Base-by-base conservation (phyloP, 805 yeast genomes). In the Nakazawaea ishiwadae region DNA sequence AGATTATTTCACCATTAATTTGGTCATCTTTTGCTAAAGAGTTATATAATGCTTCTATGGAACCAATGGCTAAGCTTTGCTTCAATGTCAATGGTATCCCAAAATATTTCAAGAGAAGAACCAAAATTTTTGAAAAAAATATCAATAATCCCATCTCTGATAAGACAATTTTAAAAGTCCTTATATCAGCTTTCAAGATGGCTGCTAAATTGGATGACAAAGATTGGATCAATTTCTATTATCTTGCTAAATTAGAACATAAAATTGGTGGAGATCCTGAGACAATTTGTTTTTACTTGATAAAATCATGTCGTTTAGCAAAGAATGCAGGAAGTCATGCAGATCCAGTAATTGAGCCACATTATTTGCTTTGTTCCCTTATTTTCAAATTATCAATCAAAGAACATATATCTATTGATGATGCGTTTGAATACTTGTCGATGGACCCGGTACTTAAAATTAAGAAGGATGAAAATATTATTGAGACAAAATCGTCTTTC, bases 311-410 rank as follows among this genome's bases (percentile, higher is more conserved):
- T 44, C 33, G 44, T 0, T 40, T 69, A 4, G 76, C 81, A 0
- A 48, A 52, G 7, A 57, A 52, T 6, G 53, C 63, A 2, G 56
- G 71, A 2, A 50, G 59, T 4, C 65, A 67, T 37, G 61, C 66
- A 4, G 93, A 84, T 30, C 71, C 73, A 1, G 65, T 81, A 2
- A 62, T 90, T 33, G 96, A 90, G 51, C 91, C 96, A 0, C 89
- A 84, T 53, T 89, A 88, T 52, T 66, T 69, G 33, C 56, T 83
- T 3, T 70, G 84, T 31, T 70, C 86, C 0, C 46, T 73, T 26
- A 52, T 75, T 4, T 80, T 73, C 61, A 89, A 89, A 55, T 69
- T 70, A 37, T 76, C 71, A 8, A 65, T 62, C 28, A 16, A 27
- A 0, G 71, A 59, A 0, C 40, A 54, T 14, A 16, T 85, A 0